phyloP scores from a whole-genome alignment of 228 moss, liverwort and hornwort species.

The Sphagnum fallax region DNA sequence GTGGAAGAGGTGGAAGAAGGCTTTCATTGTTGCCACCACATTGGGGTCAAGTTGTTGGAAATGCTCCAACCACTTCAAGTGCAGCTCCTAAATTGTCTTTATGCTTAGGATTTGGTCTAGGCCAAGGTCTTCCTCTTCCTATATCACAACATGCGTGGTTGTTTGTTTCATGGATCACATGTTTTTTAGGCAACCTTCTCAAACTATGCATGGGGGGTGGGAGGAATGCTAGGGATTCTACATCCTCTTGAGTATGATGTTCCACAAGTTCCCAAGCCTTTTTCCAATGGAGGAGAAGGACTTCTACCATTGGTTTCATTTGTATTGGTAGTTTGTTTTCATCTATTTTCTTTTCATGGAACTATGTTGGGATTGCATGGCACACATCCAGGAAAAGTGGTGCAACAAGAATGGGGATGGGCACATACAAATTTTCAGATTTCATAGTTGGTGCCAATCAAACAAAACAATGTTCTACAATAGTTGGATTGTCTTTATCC shows the following conservation, averaged over 20 bases:
- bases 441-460: conserved; percentile 74
- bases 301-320: conserved; percentile 60
- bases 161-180: conserved; percentile 42
- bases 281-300: conserved; percentile 22
- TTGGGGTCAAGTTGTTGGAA: conserved; percentile 41
- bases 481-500: conserved; percentile 69
- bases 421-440: conserved; percentile 81
- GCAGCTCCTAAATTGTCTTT: conserved; percentile 74
- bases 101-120: conserved; percentile 92
- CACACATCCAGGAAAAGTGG: conserved; percentile 45
- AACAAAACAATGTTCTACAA: conserved; percentile 64
- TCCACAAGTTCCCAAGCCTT: conserved; percentile 69
- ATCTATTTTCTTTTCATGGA: conserved; percentile 77
- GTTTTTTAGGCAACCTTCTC: conserved; percentile 69
- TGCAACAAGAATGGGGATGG: conserved; percentile 55
- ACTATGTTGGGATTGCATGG: conserved; percentile 69
- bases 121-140: conserved; percentile 42
- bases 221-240: conserved; percentile 65
- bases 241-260: conserved; percentile 78
- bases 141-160: conserved; percentile 39
- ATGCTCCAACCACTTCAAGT: conserved; percentile 32
- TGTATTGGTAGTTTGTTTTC: conserved; percentile 65
- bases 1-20: not conserved
- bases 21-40: conserved; percentile 54
- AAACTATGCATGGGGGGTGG: conserved; percentile 68